Evolutionary conservation across 2,329 filamentous ascomycete genomes (phyloP), one percentile per base, ranked within the genome.

Genomic region (Fusarium citri): DNA sequence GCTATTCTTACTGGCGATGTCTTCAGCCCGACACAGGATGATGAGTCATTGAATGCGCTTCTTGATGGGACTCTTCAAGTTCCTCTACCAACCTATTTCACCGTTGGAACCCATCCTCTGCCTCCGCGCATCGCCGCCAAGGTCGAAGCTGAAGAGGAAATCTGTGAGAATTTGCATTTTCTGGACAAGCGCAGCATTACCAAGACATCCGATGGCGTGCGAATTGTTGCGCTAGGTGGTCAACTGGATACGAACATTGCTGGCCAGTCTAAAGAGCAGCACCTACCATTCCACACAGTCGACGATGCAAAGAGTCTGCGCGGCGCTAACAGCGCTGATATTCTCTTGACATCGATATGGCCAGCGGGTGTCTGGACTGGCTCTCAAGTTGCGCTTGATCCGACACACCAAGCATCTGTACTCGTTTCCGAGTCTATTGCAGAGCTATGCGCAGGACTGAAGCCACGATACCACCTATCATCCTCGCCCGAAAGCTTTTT

Each of bases 401-500:
- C 87, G 6, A 86, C 88, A 14, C 83, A 84, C 7, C 78, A 83
- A n/a, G 79, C 81, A 3, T 79, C 85, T 6, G 83, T 89, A 1
- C 73, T 82, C 23, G 85, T 87, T 59, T 88, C 88, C n/a, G 86
- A 89, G 55, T 88, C 90, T 58, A 84, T 98, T 43, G 89, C 94
- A 8, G 92, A 97, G 64, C 85, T 99, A 14, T 95, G 92, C 75
- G 85, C 90, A 5, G 82, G 88, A 1, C 81, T 99, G 22, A 96
- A 94, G 78, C 96, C 96, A n/a, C 90, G 93, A 28, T 99, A 99
- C 76, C 94, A 98, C 79, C 90, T 98, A 75, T 89, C 93, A 3
- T 84, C 88, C 6, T 92, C 92, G 0, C 85, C 88, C 2, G 79
- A 78, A 11, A 81, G 85, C 9, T 90, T 90, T 74, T 95, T 92